A percentile compares a stretch with the other conserved stretches of the same genome.
These are phyloP conservation scores for Encephalitozoon hellem DNA, from an alignment of 371 early-diverging fungal genomes.

Conservation along the genomic window DNA sequence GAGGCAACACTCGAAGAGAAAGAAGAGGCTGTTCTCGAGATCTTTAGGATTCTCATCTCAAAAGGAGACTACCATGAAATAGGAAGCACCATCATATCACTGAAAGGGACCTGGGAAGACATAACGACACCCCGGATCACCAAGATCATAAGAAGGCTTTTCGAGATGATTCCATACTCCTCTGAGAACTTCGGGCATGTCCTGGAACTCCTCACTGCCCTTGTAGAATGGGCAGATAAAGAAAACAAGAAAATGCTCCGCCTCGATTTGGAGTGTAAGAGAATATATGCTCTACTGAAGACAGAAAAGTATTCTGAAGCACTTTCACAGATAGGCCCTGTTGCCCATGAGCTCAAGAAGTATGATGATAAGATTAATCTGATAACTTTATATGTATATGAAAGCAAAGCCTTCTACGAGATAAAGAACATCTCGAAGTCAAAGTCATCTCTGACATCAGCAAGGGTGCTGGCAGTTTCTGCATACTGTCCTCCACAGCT, in stretches of 20 bases:
- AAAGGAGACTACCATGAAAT: neutral
- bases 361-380: conserved; percentile 59
- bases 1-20: conserved; percentile 29
- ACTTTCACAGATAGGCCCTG: conserved; percentile 39
- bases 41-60: neutral
- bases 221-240: conserved; percentile 57
- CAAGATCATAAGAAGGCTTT: conserved; percentile 54
- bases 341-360: conserved; percentile 58
- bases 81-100: neutral
- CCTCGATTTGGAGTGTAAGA: conserved; percentile 57
- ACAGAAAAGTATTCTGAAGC: conserved; percentile 53
- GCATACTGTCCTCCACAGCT: conserved; percentile 54
- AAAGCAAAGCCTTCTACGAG: conserved; percentile 60
- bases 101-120: conserved; percentile 34
- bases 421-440: conserved; percentile 51
- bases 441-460: conserved; percentile 57
- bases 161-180: conserved; percentile 33
- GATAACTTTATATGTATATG: conserved; percentile 57
- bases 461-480: conserved; percentile 57
- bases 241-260: conserved; percentile 57
- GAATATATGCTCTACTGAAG: conserved; percentile 47
- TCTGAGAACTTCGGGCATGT: conserved; percentile 4
- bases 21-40: conserved; percentile 27
- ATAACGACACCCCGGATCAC: conserved; percentile 49
- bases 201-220: conserved; percentile 27